Conservation (phyloP, 2,329 filamentous ascomycete species). For the Coniochaeta sp. region DNA sequence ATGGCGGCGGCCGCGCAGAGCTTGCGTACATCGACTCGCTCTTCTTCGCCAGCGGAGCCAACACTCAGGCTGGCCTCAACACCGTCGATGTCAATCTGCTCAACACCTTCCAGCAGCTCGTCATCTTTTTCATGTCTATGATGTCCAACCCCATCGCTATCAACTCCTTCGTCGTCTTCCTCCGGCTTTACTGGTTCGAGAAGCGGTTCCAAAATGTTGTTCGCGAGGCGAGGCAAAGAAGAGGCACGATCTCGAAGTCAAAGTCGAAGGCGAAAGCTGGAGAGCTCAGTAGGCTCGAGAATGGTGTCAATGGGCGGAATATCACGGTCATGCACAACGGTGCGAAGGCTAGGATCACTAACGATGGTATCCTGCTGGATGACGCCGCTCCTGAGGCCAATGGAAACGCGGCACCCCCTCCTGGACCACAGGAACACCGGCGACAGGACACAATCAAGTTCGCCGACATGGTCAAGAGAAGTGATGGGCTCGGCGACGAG, state of each 20-base stretch:
- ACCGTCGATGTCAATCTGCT: constrained; percentile 63
- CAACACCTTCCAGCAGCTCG: constrained; percentile 65
- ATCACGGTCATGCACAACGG: constrained; percentile 61
- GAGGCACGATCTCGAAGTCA: constrained; percentile 58
- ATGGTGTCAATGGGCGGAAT: constrained; percentile 56
- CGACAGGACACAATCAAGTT: constrained; percentile 55
- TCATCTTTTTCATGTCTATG: constrained; percentile 66
- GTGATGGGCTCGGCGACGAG: constrained; percentile 46
- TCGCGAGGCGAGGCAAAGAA: constrained; percentile 59
- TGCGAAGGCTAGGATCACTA: constrained; percentile 49
- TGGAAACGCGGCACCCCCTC: constrained; percentile 1
- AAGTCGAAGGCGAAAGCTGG: constrained; percentile 37
- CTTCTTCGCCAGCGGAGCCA: constrained; percentile 77
- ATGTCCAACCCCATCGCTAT: constrained; percentile 78
- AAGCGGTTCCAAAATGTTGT: constrained; percentile 86
- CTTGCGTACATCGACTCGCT: constrained; percentile 80
- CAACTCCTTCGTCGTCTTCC: constrained; percentile 79
- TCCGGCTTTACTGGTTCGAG: constrained; percentile 96
- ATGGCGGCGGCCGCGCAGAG: constrained; percentile 46
- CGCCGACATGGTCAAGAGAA: constrained; percentile 57
- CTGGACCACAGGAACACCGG: constrained; percentile 12
- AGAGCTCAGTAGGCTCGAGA: constrained; percentile 45
- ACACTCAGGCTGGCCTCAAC: constrained; percentile 91
- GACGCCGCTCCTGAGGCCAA: constrained; percentile 10
- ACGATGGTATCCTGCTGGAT: constrained; percentile 50